Conservation (phyloP, 345 rosid species). For the Pugionium dolabratum region DNA sequence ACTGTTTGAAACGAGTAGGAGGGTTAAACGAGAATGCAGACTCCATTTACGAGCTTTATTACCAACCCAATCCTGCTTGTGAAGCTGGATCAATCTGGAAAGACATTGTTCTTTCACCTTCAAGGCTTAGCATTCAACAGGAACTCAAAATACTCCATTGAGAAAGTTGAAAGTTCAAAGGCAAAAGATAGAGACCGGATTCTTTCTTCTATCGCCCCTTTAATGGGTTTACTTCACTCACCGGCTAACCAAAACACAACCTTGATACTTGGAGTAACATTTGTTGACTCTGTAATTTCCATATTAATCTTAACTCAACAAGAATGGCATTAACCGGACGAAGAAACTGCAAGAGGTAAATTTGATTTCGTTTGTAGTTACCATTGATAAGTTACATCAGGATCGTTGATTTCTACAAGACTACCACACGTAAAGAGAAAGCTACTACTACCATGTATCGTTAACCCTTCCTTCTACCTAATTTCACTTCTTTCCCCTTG, state of each 20-base stretch:
- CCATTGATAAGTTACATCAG: not conserved
- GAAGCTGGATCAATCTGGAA: conserved; percentile 87
- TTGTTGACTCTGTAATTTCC: not conserved
- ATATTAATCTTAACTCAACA: not conserved
- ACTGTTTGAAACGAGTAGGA: conserved; percentile 61
- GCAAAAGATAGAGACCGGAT: not conserved
- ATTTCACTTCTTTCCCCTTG: conserved; percentile 45
- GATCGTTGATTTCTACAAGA: conserved; percentile 31
- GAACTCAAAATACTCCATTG: conserved; percentile 66
- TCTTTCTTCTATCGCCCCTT: not conserved
- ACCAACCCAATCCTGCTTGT: conserved; percentile 65
- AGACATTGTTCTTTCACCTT: conserved; percentile 89
- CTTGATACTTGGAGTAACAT: not conserved
- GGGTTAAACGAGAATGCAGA: conserved; percentile 75
- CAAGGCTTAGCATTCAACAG: conserved; percentile 74
- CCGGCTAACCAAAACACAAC: not conserved
- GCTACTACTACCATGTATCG: not conserved
- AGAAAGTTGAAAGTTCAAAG: conserved; percentile 40
- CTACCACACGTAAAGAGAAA: conserved; percentile 24
- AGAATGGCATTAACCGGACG: not conserved
- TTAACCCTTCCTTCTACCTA: conserved; percentile 14
- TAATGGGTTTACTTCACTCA: not conserved
- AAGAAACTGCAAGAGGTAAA: not conserved
- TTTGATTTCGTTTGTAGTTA: not conserved
- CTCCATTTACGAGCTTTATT: conserved; percentile 73